Evolutionary conservation across 2,329 filamentous ascomycete species (phyloP).

Genomic region (Xylaria digitata): DNA sequence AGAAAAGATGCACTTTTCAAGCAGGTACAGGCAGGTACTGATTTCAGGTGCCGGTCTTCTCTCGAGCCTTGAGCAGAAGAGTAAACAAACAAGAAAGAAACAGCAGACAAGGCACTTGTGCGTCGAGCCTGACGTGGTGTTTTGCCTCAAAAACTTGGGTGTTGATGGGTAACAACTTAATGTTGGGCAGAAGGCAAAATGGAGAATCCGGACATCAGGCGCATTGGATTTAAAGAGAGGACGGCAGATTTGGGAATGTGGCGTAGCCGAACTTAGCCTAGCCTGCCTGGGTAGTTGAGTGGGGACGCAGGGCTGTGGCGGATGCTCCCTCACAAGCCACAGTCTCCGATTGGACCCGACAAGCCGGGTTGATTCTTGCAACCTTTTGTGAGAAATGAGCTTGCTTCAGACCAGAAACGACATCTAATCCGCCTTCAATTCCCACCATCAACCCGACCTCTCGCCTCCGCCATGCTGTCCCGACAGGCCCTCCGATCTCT

Average conservation of each 20-base stretch:
- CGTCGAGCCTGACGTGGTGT: constrained; percentile 32
- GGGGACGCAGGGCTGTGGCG: constrained; percentile 21
- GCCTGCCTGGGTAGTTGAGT: background rate
- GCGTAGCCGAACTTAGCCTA: constrained; percentile 1
- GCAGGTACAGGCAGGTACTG: constrained; percentile 3
- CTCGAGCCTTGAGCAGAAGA: constrained; percentile 25
- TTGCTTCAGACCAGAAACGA: constrained; percentile 40
- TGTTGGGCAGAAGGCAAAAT: constrained; percentile 30
- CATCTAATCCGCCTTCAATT: constrained; percentile 40
- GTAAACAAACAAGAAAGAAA: constrained; percentile 11
- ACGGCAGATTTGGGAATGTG: background rate
- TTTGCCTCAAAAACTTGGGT: constrained; percentile 26
- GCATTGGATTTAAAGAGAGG: constrained; percentile 1
- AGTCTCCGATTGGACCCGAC: constrained; percentile 43
- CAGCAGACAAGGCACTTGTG: constrained; percentile 23
- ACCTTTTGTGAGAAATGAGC: constrained; percentile 44
- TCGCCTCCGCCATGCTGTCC: constrained; percentile 64
- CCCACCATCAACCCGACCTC: constrained; percentile 38
- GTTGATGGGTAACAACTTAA: constrained; percentile 26
- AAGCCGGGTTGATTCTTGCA: constrained; percentile 46
- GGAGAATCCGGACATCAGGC: constrained; percentile 14
- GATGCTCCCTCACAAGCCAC: constrained; percentile 34
- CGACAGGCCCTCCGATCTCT: constrained; percentile 68
- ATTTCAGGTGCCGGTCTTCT: background rate
- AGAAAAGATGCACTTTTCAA: constrained; percentile 19